Evolutionary conservation across 805 yeast species (phyloP).

Genomic region (Ogataea parapolymorpha): DNA sequence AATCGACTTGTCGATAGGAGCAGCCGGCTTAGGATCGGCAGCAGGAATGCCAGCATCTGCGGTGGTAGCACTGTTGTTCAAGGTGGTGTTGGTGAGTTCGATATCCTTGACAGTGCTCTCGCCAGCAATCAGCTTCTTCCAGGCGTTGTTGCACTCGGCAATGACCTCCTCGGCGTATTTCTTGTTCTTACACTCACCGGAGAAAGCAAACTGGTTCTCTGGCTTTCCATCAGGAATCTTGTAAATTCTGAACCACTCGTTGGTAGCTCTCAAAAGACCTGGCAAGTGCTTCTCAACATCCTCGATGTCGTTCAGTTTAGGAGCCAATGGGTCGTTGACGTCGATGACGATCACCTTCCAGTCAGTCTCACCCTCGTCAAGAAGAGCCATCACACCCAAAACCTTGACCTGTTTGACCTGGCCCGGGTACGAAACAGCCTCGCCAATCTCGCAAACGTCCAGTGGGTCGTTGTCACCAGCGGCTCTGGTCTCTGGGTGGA

Average conservation of each 20-base stretch:
- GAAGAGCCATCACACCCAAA: constrained; percentile 88
- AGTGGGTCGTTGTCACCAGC: constrained; percentile 85
- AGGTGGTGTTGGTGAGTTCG: constrained; percentile 72
- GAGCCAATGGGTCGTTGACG: constrained; percentile 82
- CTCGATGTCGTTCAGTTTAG: constrained; percentile 82
- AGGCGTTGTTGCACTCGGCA: constrained; percentile 78
- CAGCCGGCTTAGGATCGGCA: constrained; percentile 72
- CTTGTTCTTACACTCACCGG: constrained; percentile 87
- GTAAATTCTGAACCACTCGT: constrained; percentile 98
- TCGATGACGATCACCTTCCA: constrained; percentile 93
- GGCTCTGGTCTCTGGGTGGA: constrained; percentile 63
- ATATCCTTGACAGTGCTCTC: constrained; percentile 61
- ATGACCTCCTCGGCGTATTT: constrained; percentile 82
- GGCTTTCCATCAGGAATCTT: constrained; percentile 98
- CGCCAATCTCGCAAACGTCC: constrained; percentile 82
- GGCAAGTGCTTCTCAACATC: constrained; percentile 90
- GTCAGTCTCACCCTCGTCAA: constrained; percentile 89
- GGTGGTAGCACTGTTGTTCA: constrained; percentile 52
- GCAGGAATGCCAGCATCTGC: constrained; percentile 57
- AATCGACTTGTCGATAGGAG: constrained; percentile 92
- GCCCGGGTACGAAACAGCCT: constrained; percentile 61
- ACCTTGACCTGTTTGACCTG: constrained; percentile 86
- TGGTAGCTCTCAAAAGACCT: constrained; percentile 87
- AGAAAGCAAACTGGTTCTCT: constrained; percentile 93
- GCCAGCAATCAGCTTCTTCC: constrained; percentile 74